These are phyloP conservation scores for Lachnellula suecica DNA, from an alignment of 2,329 filamentous ascomycete species.

Conservation along the genomic window DNA sequence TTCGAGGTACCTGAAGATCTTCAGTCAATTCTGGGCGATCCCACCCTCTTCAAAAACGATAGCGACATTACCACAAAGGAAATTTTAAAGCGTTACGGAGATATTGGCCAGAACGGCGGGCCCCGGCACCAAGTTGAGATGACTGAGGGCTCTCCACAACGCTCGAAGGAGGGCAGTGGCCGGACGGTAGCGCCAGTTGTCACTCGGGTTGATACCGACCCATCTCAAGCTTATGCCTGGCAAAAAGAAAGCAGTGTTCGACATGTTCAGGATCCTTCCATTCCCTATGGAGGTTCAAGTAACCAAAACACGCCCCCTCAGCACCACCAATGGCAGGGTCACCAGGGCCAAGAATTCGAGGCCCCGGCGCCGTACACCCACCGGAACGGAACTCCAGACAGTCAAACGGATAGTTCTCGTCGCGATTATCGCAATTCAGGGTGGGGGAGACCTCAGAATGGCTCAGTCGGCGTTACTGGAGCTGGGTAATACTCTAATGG, in stretches of 20 bases:
- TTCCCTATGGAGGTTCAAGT: slow-evolving; percentile 37
- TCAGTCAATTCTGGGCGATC: slow-evolving; percentile 81
- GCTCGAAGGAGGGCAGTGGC: slow-evolving; percentile 50
- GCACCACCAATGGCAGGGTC: slow-evolving; percentile 45
- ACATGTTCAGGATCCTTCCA: slow-evolving; percentile 65
- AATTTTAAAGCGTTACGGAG: slow-evolving; percentile 89
- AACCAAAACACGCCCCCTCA: slow-evolving; percentile 49
- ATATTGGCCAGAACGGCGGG: slow-evolving; percentile 56
- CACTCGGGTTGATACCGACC: slow-evolving; percentile 82
- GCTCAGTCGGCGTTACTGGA: slow-evolving; percentile 33
- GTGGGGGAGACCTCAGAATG: slow-evolving; percentile 34
- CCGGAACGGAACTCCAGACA: slow-evolving; percentile 33
- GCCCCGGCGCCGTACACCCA: slow-evolving; percentile 25
- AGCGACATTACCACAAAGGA: slow-evolving; percentile 95
- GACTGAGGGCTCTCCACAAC: slow-evolving; percentile 50
- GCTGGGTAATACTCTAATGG: slow-evolving; percentile 21
- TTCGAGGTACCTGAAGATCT: slow-evolving; percentile 87
- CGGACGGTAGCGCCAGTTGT: slow-evolving; percentile 52
- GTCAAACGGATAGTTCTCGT: slow-evolving; percentile 24
- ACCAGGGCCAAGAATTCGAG: slow-evolving; percentile 33
- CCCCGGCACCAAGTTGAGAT: slow-evolving; percentile 60
- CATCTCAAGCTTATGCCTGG: slow-evolving; percentile 66
- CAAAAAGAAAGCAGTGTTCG: slow-evolving; percentile 82
- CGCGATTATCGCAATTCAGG: slow-evolving; percentile 33
- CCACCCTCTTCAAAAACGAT: slow-evolving; percentile 74